These are phyloP conservation scores for Westerdykella sp. DNA, from an alignment of 2,329 filamentous ascomycete genomes.

Conservation along the genomic window DNA sequence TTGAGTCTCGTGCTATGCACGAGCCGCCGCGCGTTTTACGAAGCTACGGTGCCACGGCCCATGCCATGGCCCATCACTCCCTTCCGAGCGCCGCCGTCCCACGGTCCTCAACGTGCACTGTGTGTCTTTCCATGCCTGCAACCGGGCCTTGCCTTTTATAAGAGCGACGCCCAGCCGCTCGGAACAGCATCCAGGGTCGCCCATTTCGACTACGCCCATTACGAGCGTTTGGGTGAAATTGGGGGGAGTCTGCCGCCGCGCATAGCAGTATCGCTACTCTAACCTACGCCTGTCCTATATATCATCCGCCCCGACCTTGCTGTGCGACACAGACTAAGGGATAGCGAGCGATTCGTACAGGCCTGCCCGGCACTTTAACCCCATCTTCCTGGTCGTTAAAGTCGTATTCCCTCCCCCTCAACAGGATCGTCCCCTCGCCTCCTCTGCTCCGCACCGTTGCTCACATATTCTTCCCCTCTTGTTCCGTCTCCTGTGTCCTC, in stretches of 20 bases:
- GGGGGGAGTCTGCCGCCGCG: constrained; percentile 12
- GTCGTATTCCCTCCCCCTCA: constrained; percentile 31
- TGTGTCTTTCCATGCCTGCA: constrained; percentile 23
- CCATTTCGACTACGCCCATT: constrained; percentile 6
- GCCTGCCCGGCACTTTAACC: constrained; percentile 26
- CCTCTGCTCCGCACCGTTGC: constrained; percentile 19
- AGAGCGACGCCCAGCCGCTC: constrained; percentile 26
- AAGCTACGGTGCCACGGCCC: constrained; percentile 23
- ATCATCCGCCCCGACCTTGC: constrained; percentile 26
- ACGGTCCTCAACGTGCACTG: constrained; percentile 25
- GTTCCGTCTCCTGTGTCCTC: constrained; percentile 9
- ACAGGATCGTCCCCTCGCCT: constrained; percentile 26
- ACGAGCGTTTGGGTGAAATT: constrained; percentile 17
- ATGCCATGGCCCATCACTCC: constrained; percentile 17
- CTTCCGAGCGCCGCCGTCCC: constrained; percentile 8
- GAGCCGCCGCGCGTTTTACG: constrained; percentile 7
- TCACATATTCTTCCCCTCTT: constrained; percentile 14
- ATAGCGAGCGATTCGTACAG: constrained; percentile 13
- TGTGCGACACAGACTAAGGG: constrained; percentile 22
- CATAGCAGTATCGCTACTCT: constrained; percentile 27
- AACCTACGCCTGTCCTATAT: constrained; percentile 19
- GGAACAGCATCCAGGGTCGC: constrained; percentile 26
- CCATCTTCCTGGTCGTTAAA: constrained; percentile 27
- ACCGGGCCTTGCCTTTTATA: constrained; percentile 26
- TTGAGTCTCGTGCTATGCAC: constrained; percentile 20